Evolutionary conservation across 2,329 filamentous ascomycete genomes (phyloP), one percentile per base, ranked within the genome.

Genomic region (Aspergillus caelatus): DNA sequence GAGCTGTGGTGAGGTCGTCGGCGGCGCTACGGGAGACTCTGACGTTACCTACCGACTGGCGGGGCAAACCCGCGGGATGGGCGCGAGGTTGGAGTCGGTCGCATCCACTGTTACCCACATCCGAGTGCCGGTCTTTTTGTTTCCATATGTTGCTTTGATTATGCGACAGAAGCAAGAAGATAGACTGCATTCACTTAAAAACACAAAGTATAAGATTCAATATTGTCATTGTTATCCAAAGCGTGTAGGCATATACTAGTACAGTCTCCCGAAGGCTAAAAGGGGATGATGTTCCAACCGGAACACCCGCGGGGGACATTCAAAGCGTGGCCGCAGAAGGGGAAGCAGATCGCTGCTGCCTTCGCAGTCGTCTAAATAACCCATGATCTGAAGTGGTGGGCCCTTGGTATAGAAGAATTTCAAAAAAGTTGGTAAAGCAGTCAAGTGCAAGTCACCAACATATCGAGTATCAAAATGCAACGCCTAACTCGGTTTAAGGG

Each of bases 21-120:
- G 58, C 62, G 63, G 61, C 62, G 63, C 65, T 63, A 66, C 67
- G 67, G 61, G 64, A 64, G 60, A 52, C 68, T 70, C 68, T 70
- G 68, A 70, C 67, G 67, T 70, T 70, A 69, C 68, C 66, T 69
- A 69, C 68, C 66, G 65, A 55, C 63, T 64, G 64, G 68, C 68
- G 68, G 68, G 68, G 68, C 68, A 65, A 59, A 60, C 57, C 52
- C 32, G 52, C 52, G 52, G 52, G 8, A 55, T 55, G 52, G n/a
- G 52, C n/a, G n/a, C 12, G 32, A 55, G 30, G 48, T 52, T 53
- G 50, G 28, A 34, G 30, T 52, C 28, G 28, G 32, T 55, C 32
- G 52, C 52, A 55, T 23, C 34, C 30, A 26, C 52, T 52, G 2
- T 19, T 32, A 55, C 32, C 52, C 19, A 23, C n/a, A 10, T 11